Evolutionary conservation across 129 eudicot genomes (phyloP).

Genomic region (Flaveria sonorensis): DNA sequence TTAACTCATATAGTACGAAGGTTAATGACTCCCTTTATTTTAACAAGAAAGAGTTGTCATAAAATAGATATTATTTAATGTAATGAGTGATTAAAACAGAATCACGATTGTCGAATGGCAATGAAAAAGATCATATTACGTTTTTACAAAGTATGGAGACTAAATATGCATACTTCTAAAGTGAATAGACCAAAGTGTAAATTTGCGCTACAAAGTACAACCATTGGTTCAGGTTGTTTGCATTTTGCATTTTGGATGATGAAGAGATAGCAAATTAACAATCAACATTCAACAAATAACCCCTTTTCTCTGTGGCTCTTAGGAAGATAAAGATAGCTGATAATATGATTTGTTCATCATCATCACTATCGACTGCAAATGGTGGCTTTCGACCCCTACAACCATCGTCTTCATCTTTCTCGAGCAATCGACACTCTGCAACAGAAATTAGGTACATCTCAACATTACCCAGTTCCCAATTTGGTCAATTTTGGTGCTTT

Average conservation of each 20-base stretch:
- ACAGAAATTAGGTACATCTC: constrained; percentile 36
- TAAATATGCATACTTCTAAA: neutral
- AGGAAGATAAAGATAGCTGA: neutral
- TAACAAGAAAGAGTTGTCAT: no score
- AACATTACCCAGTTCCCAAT: constrained; percentile 17
- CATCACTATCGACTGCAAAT: constrained; percentile 30
- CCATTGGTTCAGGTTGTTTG: constrained; percentile 28
- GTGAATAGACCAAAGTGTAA: neutral
- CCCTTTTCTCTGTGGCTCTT: neutral
- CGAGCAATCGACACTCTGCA: constrained; percentile 34
- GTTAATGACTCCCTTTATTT: no score
- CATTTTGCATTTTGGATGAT: constrained; percentile 16
- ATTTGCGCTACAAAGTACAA: neutral
- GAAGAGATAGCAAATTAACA: constrained; percentile 17
- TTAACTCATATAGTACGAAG: no score
- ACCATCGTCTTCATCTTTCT: constrained; percentile 43
- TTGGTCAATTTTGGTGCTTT: constrained; percentile 14
- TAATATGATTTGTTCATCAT: constrained; percentile 31
- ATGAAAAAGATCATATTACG: neutral
- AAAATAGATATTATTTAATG: no score
- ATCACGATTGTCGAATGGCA: neutral
- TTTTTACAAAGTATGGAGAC: neutral
- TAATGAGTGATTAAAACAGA: no score
- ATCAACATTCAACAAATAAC: neutral
- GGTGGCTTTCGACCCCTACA: constrained; percentile 28